phyloP scores from a whole-genome alignment of 169 alveolate genomes.

The Eimeria falciformis region DNA sequence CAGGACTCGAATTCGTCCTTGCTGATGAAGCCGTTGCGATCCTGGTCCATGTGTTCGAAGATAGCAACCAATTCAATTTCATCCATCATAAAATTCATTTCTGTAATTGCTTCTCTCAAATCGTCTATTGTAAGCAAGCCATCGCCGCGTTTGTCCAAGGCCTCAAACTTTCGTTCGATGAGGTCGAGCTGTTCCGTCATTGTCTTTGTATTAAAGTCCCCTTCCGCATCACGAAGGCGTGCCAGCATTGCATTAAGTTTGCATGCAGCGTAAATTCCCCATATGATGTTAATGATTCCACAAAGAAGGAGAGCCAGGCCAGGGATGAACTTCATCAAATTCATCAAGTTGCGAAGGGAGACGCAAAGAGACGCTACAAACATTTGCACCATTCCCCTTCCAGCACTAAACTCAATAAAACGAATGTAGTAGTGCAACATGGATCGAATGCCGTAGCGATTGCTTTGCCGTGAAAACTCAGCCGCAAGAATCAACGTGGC shows the following conservation, averaged over 20 bases:
- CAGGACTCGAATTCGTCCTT: slow-evolving; percentile 72
- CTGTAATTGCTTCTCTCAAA: slow-evolving; percentile 48
- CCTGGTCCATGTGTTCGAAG: slow-evolving; percentile 50
- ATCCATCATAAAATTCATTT: slow-evolving; percentile 46
- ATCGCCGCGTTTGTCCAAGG: slow-evolving; percentile 59
- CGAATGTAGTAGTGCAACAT: slow-evolving; percentile 58
- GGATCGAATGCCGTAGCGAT: slow-evolving; percentile 47
- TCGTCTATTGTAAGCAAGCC: slow-evolving; percentile 54
- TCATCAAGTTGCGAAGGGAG: slow-evolving; percentile 9
- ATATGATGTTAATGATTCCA: slow-evolving; percentile 53
- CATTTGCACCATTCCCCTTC: slow-evolving; percentile 51
- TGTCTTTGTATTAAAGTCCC: not conserved
- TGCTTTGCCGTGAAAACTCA: slow-evolving; percentile 24
- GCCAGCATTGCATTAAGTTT: slow-evolving; percentile 52
- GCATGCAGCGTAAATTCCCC: slow-evolving; percentile 74
- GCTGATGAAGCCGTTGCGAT: slow-evolving; percentile 46
- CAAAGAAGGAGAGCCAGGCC: slow-evolving; percentile 66
- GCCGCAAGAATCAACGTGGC: slow-evolving; percentile 18
- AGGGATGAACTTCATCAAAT: slow-evolving; percentile 60
- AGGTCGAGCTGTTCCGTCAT: slow-evolving; percentile 69
- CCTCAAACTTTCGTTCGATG: slow-evolving; percentile 68
- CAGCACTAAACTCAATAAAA: slow-evolving; percentile 46
- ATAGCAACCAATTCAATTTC: slow-evolving; percentile 21
- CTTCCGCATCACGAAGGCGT: slow-evolving; percentile 7
- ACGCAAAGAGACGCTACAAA: slow-evolving; percentile 63